phyloP scores from a whole-genome alignment of 495 filamentous ascomycete genomes.

The Penicillium soppii region DNA sequence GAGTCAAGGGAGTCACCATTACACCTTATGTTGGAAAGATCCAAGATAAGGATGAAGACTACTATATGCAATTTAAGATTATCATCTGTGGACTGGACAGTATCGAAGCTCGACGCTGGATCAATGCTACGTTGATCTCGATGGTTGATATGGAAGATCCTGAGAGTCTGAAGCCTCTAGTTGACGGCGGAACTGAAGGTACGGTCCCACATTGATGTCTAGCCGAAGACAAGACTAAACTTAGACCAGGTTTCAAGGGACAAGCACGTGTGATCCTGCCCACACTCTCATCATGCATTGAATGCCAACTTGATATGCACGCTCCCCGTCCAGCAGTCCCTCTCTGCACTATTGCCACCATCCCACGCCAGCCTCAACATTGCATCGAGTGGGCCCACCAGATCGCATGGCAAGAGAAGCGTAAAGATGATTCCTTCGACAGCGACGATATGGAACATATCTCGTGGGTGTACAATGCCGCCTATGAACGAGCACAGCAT shows the following conservation, averaged over 20 bases:
- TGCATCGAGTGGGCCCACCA: slow-evolving; percentile 99
- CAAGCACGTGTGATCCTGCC: slow-evolving; percentile 92
- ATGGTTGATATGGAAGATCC: slow-evolving; percentile 81
- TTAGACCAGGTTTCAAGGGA: slow-evolving; percentile 78
- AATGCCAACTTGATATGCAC: slow-evolving; percentile 98
- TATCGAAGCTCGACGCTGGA: slow-evolving; percentile 96
- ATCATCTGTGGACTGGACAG: slow-evolving; percentile 96
- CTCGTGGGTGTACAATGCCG: slow-evolving; percentile 91
- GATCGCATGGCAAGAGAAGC: slow-evolving; percentile 67
- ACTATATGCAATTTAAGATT: slow-evolving; percentile 96
- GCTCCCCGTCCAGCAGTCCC: slow-evolving; percentile 91
- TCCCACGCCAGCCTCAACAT: slow-evolving; percentile 95
- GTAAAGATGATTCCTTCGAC: slow-evolving; percentile 68
- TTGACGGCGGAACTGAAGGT: slow-evolving; percentile 97
- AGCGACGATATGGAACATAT: slow-evolving; percentile 97
- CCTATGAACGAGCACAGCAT: slow-evolving; percentile 73
- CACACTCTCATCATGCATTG: slow-evolving; percentile 90
- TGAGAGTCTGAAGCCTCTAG: slow-evolving; percentile 84
- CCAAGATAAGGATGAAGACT: slow-evolving; percentile 95
- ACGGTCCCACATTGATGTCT: neutral
- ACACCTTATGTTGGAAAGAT: slow-evolving; percentile 92
- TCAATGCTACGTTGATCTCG: slow-evolving; percentile 87
- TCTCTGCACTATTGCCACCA: slow-evolving; percentile 93
- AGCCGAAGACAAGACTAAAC: slow-evolving; percentile 14
- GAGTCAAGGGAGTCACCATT: slow-evolving; percentile 87